A percentile compares a stretch with the other conserved stretches of the same genome.
These are phyloP conservation scores for Neoscytalidium dimidiatum DNA, from an alignment of 2,329 filamentous ascomycete genomes.

Conservation along the genomic window DNA sequence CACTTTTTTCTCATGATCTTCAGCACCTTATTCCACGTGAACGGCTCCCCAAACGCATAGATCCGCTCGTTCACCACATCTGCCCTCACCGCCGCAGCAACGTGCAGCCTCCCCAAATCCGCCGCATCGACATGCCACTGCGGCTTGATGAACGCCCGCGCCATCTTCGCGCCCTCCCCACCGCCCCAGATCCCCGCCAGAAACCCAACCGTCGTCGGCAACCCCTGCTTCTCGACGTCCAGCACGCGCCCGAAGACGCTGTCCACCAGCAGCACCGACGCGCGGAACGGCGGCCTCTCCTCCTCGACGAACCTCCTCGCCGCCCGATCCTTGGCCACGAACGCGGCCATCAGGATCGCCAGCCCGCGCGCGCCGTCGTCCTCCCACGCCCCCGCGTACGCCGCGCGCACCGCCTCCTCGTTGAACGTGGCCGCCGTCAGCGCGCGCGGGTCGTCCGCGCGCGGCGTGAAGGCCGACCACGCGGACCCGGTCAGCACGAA, in stretches of 20 bases:
- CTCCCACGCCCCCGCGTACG: background rate
- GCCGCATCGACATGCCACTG: conserved; percentile 22
- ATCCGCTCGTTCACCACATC: conserved; percentile 23
- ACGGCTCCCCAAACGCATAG: conserved; percentile 23
- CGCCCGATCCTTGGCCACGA: conserved; percentile 46
- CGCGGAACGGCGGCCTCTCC: conserved; percentile 20
- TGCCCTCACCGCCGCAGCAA: conserved; percentile 22
- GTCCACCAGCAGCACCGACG: conserved; percentile 22
- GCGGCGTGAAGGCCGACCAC: background rate
- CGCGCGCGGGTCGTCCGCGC: background rate
- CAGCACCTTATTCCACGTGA: conserved; percentile 22
- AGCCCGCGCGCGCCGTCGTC: conserved; percentile 22
- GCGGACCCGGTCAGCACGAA: conserved; percentile 7
- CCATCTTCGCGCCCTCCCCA: conserved; percentile 15
- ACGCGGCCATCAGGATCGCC: conserved; percentile 50
- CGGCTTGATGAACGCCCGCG: conserved; percentile 1
- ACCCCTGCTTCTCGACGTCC: conserved; percentile 20
- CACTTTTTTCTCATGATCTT: conserved; percentile 19
- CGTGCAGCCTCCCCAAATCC: conserved; percentile 24
- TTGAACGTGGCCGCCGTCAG: background rate
- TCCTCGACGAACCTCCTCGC: conserved; percentile 22
- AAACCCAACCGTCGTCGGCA: conserved; percentile 23
- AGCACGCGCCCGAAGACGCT: conserved; percentile 23
- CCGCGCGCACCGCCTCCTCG: background rate
- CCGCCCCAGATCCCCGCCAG: conserved; percentile 16